Base-by-base conservation (phyloP, 1,284 basidiomycete species). In the Marasmius tenuissimus region DNA sequence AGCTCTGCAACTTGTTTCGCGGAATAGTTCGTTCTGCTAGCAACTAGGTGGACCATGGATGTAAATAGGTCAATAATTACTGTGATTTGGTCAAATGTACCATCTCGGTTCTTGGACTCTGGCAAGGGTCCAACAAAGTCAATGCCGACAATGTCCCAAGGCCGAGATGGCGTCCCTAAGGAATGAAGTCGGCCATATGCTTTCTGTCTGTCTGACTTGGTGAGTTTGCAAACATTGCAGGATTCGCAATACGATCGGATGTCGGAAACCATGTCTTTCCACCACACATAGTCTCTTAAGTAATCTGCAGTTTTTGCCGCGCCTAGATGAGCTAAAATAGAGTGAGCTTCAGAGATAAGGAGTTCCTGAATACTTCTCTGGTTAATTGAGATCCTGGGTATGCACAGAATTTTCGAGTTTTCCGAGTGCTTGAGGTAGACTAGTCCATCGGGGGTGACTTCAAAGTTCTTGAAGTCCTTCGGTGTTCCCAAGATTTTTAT, bases 111-210 rank as follows among this genome's bases (percentile, higher is more conserved):
- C 18, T 62, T 58, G 0, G 75, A 75, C 6, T 65, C 57, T 0
- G 72, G 76, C 9, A 80, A 60, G 0, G 74, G 76, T 1, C 76
- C 74, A 2, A 78, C 72, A 52, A 78, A 78, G 59, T 78, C 76
- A 16, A 78, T 71, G 0, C 70, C 72, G 0, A 77, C 73, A 0
- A 66, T 34, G 37, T 73, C 65, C 72, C 72, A 75, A 16, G 73
- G 72, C 3, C 56, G 22, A 0, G 37, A 59, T 4, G 70, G 69
- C 0, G 72, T 66, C 12, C 58, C 60, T 7, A 74, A 49, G 0
- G 69, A 47, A 5, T 69, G 57, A 11, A 74, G 58, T 16, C 70
- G 45, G 12, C 73, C 73, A 38, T 65, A 67, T 1, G 71, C 70
- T 22, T 62, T 61, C 45, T 68, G 65, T 40, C 64, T 72, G 12